phyloP scores from a whole-genome alignment of 2,329 filamentous ascomycete genomes.

The Akanthomyces lecanii region DNA sequence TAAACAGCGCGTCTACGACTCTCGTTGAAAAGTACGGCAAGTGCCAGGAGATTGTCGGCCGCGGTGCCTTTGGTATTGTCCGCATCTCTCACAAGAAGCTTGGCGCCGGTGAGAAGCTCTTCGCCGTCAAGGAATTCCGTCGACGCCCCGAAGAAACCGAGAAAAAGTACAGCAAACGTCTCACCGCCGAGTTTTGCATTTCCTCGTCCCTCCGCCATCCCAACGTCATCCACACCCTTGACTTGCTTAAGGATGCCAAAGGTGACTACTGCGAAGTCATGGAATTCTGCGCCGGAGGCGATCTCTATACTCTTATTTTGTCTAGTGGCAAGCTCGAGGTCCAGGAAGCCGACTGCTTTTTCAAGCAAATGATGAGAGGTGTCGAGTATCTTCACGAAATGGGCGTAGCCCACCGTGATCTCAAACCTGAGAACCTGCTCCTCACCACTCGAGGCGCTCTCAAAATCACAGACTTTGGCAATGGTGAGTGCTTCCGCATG shows the following conservation, averaged over 20 bases:
- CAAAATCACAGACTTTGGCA: conserved; percentile 98
- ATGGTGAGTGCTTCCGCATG: conserved; percentile 99
- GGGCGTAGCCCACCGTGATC: conserved; percentile 93
- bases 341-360: conserved; percentile 92
- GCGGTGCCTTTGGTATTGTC: conserved; percentile 95
- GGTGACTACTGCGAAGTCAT: conserved; percentile 98
- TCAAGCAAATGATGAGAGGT: conserved; percentile 98
- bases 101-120: conserved; percentile 82
- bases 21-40: conserved; percentile 97
- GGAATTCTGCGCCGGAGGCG: conserved; percentile 97
- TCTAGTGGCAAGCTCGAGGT: conserved; percentile 89
- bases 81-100: conserved; percentile 95
- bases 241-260: conserved; percentile 91
- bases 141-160: conserved; percentile 89
- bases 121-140: conserved; percentile 97
- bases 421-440: conserved; percentile 95
- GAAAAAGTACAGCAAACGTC: conserved; percentile 95
- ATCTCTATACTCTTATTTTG: conserved; percentile 89
- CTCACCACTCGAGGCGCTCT: conserved; percentile 87
- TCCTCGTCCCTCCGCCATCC: conserved; percentile 94
- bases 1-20: conserved; percentile 64
- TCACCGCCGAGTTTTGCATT: conserved; percentile 97
- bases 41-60: conserved; percentile 93
- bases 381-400: conserved; percentile 99
- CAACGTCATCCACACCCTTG: conserved; percentile 96